Evolutionary conservation across 176 grass and related monocot species (phyloP).

Genomic region (Neostapfia colusana): DNA sequence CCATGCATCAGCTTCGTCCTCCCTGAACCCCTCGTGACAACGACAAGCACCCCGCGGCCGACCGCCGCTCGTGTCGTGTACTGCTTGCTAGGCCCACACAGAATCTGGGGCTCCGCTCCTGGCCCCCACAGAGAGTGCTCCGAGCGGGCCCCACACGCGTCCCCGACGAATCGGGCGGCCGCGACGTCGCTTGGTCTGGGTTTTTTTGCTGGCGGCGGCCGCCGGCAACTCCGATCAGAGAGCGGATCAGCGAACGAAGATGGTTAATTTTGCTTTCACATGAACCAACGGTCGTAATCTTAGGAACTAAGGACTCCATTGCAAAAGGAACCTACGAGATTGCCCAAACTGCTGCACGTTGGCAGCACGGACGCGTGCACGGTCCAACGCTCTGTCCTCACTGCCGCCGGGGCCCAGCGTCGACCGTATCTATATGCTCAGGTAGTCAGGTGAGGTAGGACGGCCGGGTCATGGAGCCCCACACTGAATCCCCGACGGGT

Average conservation of each 20-base stretch:
- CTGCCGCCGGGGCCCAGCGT: not conserved
- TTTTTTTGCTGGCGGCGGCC: not conserved
- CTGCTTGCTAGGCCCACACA: not conserved
- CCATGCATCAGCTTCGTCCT: not conserved
- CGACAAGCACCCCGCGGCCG: too few relatives aligned
- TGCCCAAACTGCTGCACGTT: not conserved
- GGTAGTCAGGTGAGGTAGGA: constrained; percentile 7
- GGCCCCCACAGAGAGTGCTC: not conserved
- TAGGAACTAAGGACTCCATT: not conserved
- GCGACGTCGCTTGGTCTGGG: not conserved
- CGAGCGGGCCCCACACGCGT: not conserved
- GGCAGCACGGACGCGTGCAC: not conserved
- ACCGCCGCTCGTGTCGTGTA: not conserved
- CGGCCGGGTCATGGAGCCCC: not conserved
- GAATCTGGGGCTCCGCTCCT: not conserved
- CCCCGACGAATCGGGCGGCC: not conserved
- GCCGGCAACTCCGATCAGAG: not conserved
- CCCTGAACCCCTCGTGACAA: too few relatives aligned
- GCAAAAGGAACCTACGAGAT: not conserved
- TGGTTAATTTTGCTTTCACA: too few relatives aligned
- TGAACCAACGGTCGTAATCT: too few relatives aligned
- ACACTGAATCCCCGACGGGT: not conserved
- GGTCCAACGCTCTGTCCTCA: not conserved
- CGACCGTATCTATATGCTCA: not conserved
- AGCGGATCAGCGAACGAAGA: not conserved